Evolutionary conservation across 345 rosid species (phyloP).

Genomic region (Arabidopsis thaliana): DNA sequence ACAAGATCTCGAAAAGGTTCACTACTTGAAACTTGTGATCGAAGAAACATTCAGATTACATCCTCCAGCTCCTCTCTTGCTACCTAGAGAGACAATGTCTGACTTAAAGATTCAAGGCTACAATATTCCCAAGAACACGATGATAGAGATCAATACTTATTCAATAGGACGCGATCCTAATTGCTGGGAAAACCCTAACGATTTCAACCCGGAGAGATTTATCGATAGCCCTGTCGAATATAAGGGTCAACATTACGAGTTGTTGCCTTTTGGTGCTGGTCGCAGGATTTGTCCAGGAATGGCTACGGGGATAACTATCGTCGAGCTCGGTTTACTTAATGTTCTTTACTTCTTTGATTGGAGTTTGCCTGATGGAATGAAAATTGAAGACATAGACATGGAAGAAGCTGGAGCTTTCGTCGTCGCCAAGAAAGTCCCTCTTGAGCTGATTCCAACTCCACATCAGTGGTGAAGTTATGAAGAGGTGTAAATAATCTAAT

Average conservation of each 20-base stretch:
- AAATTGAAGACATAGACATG: conserved; percentile 41
- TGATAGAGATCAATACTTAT: conserved; percentile 54
- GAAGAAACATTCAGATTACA: conserved; percentile 64
- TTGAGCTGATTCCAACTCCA: conserved; percentile 35
- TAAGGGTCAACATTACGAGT: conserved; percentile 59
- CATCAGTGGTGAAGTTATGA: conserved; percentile 20
- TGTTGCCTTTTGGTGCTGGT: conserved; percentile 63
- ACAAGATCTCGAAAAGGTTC: conserved; percentile 46
- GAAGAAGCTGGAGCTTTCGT: conserved; percentile 46
- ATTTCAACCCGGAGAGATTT: conserved; percentile 57
- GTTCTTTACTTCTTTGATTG: conserved; percentile 51
- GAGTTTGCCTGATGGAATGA: conserved; percentile 50
- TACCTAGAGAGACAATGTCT: conserved; percentile 51
- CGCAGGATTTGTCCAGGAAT: conserved; percentile 60
- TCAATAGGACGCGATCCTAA: conserved; percentile 56
- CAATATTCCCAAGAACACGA: conserved; percentile 47
- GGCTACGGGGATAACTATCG: conserved; percentile 42
- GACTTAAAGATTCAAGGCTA: conserved; percentile 48
- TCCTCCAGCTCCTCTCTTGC: conserved; percentile 58
- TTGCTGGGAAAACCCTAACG: conserved; percentile 51
- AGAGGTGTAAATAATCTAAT: not conserved
- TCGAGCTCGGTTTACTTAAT: conserved; percentile 50
- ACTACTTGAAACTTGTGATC: conserved; percentile 50
- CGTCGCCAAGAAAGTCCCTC: conserved; percentile 37
- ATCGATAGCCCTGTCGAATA: conserved; percentile 46